Base-by-base conservation (phyloP, 2,329 filamentous ascomycete genomes). In the Cladobotryum protrusum region DNA sequence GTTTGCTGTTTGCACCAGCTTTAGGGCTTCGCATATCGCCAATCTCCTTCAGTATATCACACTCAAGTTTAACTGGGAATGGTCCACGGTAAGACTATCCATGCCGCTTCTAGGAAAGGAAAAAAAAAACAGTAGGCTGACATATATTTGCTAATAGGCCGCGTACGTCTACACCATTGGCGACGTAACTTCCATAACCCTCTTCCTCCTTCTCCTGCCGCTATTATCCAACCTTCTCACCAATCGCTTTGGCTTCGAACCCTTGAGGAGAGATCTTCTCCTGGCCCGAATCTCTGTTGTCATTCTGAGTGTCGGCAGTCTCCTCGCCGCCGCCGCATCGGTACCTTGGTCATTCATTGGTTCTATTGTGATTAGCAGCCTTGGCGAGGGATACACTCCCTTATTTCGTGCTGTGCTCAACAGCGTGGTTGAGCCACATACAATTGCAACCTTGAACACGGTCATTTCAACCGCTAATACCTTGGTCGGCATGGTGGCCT, bases 371-470 rank as follows among this genome's bases (percentile, higher is more conserved):
- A 62, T 76, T 12, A 68, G 71, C 13, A 71, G 72, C 4, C 53
- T 77, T 1, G 77, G 79, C 0, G 56, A 57, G 13, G 77, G 77
- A 5, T 69, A 74, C 42, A 45, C 57, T 0, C 56, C 72, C 0
- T 58, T 79, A 1, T 59, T 75, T 17, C 70, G 79, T 33, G 75
- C 72, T 3, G 61, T 82, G 7, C 60, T 81, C n/a, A 79, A 75
- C 42, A 69, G 71, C 11, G 59, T 81, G 9, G 74, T 82, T 12
- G 76, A 78, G 55, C 68, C 72, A 18, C 72, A 78, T 51, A 74
- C 79, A 5, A 67, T 80, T 13, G 79, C 76, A 18, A 73, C 73
- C 0, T 63, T 81, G 19, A 82, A 81, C 58, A 76, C 74, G 5
- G 64, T 76, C 4, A 66, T 82, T 11, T 69, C 72, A 2, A 67